A percentile compares a stretch with the other conserved stretches of the same genome.
phyloP scores from a whole-genome alignment of 164 flowering plant species.

The Magnolia changhungtana region DNA sequence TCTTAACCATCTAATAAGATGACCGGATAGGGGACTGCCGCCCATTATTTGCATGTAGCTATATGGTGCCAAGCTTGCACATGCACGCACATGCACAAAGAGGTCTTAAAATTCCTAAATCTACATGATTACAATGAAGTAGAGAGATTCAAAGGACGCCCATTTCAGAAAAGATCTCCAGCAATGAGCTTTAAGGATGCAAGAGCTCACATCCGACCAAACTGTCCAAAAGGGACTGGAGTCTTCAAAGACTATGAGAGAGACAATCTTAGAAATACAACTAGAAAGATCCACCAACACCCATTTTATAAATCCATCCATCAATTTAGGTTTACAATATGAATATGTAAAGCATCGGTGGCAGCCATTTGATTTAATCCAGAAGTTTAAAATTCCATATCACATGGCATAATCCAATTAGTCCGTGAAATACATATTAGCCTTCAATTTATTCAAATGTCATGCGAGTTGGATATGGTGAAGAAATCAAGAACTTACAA shows the following conservation, averaged over 20 bases:
- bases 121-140: too few species aligned
- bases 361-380: background rate
- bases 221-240: background rate
- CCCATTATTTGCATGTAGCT: too few species aligned
- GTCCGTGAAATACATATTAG: background rate
- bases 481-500: too few species aligned
- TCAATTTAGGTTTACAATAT: background rate
- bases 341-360: background rate
- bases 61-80: too few species aligned
- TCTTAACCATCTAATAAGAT: too few species aligned
- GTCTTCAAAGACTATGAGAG: background rate
- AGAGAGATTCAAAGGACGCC: too few species aligned
- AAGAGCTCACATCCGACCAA: background rate
- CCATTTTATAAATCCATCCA: background rate
- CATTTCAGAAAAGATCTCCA: too few species aligned
- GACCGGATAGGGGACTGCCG: too few species aligned
- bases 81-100: too few species aligned
- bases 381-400: background rate
- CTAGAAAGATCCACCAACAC: background rate
- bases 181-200: background rate
- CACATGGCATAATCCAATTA: background rate
- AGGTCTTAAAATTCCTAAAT: background rate
- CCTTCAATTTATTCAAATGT: too few species aligned
- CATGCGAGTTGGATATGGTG: too few species aligned
- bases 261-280: background rate